Evolutionary conservation across 2,329 filamentous ascomycete genomes (phyloP).

Genomic region (Paecilomyces formosus): DNA sequence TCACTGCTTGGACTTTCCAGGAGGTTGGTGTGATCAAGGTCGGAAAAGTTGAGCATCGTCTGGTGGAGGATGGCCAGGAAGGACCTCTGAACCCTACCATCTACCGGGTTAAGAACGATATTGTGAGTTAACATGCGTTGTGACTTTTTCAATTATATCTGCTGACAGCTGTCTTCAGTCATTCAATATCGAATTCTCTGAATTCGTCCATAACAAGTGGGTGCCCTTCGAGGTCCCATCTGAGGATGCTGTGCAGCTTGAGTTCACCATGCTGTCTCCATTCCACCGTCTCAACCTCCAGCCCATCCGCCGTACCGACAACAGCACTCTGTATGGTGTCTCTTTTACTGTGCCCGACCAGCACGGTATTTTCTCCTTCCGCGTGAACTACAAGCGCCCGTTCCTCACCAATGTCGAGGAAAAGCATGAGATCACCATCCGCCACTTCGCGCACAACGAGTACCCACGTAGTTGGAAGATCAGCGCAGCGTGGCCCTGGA

Average conservation of each 20-base stretch:
- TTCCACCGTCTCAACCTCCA: conserved; percentile 80
- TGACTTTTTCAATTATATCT: neutral
- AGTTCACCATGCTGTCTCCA: conserved; percentile 97
- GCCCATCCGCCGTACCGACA: conserved; percentile 50
- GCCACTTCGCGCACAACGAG: conserved; percentile 96
- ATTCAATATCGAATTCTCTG: conserved; percentile 82
- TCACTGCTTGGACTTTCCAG: conserved; percentile 95
- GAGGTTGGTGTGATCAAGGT: conserved; percentile 85
- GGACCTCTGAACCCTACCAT: conserved; percentile 66
- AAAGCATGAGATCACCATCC: conserved; percentile 88
- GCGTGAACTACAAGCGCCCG: conserved; percentile 92
- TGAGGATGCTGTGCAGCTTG: conserved; percentile 75
- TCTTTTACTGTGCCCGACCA: conserved; percentile 86
- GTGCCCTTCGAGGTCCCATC: conserved; percentile 63
- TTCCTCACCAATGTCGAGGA: conserved; percentile 86
- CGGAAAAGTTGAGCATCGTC: conserved; percentile 71
- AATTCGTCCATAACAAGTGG: conserved; percentile 70
- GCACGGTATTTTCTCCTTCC: conserved; percentile 98
- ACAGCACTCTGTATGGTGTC: conserved; percentile 65
- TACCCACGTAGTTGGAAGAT: conserved; percentile 89
- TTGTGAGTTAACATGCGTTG: conserved; percentile 56
- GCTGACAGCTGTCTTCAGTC: conserved; percentile 47
- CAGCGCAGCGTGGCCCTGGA: conserved; percentile 88
- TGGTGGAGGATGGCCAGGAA: conserved; percentile 41
- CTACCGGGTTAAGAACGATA: conserved; percentile 94